Base-by-base conservation (phyloP, 371 early-diverging fungal species). In the Mucor piriformis region DNA sequence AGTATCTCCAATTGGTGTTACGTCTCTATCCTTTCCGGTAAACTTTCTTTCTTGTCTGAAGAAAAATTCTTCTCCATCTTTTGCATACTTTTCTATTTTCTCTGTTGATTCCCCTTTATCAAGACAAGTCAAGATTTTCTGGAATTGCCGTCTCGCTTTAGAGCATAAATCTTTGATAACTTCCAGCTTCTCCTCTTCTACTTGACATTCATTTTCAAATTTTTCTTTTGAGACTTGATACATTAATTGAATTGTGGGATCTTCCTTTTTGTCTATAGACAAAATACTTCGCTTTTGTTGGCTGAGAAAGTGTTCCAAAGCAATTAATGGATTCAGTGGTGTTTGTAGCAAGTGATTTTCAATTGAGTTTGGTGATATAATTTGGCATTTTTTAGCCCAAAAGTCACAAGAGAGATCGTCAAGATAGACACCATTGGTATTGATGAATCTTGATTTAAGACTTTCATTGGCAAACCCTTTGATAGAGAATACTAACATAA, bases 201-300 rank as follows among this genome's bases (percentile, higher is more conserved):
- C 55, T 27, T 49, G 50, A 33, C 61, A 61, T 25, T 54, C 61
- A 50, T 61, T 44, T 42, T 54, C 61, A 54, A 61, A 61, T 50
- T 61, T 61, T 37, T 61, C 55, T 55, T 61, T 54, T 24, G 55
- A 2, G 8, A 54, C 15, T 61, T 54, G 49, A 34, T 54, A 55
- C 29, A 61, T 8, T 11, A 61, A 38, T 34, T 61, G 44, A 16
- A 61, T 61, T 32, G 61, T 54, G 8, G 61, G 55, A 43, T 61
- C 61, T 18, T 54, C 0, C 37, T 61, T 61, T 61, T 54, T 38
- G 18, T 25, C 35, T 15, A 61, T 23, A 21, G 55, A 61, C 16
- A 61, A 50, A 29, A 54, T 61, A 44, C 7, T 40, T 54, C 50
- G 18, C 21, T 61, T 61, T 32, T 61, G 54, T 38, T 54, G 54